Evolutionary conservation across 768 basidiomycete species (phyloP).

Genomic region (Xanthoconium purpureum): DNA sequence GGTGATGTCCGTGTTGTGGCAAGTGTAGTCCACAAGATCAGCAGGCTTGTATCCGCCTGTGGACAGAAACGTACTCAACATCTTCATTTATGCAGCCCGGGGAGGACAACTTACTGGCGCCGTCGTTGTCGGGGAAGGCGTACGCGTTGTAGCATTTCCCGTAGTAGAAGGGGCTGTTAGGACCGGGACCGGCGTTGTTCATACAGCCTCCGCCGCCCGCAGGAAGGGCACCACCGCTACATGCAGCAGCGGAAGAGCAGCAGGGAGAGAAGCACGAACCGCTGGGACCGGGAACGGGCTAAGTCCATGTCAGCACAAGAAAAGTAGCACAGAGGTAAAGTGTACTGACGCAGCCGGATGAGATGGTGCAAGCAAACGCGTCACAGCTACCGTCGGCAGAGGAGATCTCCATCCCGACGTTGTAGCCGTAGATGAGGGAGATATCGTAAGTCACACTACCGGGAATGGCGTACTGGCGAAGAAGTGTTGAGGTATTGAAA

Average conservation of each 20-base stretch:
- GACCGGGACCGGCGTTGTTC: conserved; percentile 29
- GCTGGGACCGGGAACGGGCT: conserved; percentile 31
- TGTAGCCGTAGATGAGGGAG: conserved; percentile 34
- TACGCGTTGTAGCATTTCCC: conserved; percentile 29
- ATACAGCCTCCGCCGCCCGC: conserved; percentile 26
- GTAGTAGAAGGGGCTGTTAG: conserved; percentile 31
- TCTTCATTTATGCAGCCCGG: background rate
- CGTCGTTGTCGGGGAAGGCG: conserved; percentile 34
- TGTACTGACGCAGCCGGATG: conserved; percentile 30
- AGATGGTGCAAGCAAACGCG: conserved; percentile 30
- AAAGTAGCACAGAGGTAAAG: background rate
- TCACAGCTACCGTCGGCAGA: conserved; percentile 26
- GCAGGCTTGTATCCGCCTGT: conserved; percentile 28
- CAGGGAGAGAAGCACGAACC: conserved; percentile 29
- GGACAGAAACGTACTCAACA: background rate
- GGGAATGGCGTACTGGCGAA: conserved; percentile 20
- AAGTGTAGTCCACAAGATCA: conserved; percentile 30
- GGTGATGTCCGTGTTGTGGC: conserved; percentile 26
- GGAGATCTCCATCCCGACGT: conserved; percentile 35
- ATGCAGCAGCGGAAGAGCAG: conserved; percentile 29
- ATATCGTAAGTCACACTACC: conserved; percentile 33
- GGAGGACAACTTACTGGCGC: conserved; percentile 17
- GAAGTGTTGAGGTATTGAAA: background rate
- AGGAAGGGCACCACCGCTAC: conserved; percentile 29
- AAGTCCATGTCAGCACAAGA: background rate